These are phyloP conservation scores for Xylariales sp. DNA, from an alignment of 2,329 filamentous ascomycete genomes.

Conservation along the genomic window DNA sequence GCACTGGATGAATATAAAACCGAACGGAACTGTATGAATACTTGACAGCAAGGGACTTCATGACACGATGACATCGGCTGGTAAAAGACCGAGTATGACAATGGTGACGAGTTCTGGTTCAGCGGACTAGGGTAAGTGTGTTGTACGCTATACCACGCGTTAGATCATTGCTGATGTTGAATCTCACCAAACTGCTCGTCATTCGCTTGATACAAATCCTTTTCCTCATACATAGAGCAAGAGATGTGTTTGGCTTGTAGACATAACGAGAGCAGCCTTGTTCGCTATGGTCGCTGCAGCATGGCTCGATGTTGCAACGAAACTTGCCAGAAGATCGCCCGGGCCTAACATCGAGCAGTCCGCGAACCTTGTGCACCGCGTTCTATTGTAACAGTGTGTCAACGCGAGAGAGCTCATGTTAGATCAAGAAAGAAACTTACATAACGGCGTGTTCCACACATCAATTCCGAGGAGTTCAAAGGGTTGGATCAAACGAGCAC, in stretches of 20 bases:
- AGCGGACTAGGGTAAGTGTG: constrained; percentile 20
- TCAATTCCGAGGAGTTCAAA: background rate
- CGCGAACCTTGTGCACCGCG: constrained; percentile 8
- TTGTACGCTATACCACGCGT: no score
- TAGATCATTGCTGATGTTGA: no score
- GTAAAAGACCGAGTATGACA: constrained; percentile 9
- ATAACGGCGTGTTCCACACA: background rate
- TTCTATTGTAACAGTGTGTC: background rate
- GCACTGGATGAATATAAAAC: constrained; percentile 19
- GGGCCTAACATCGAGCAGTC: constrained; percentile 12
- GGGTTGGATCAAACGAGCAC: no score
- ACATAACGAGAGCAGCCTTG: constrained; percentile 7
- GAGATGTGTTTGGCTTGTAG: constrained; percentile 15
- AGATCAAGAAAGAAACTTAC: constrained; percentile 3
- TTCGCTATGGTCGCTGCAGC: constrained; percentile 7
- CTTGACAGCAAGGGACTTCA: constrained; percentile 12
- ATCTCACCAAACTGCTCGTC: constrained; percentile 12
- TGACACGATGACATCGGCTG: background rate
- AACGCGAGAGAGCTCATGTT: no score
- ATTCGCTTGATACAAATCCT: constrained; percentile 15
- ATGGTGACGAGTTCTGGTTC: constrained; percentile 17
- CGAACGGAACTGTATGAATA: constrained; percentile 17
- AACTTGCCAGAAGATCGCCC: constrained; percentile 14
- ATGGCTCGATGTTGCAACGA: constrained; percentile 16
- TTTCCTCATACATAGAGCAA: constrained; percentile 13